Conservation (phyloP, 192 early-diverging fungal species). For the Lobosporangium transversale region DNA sequence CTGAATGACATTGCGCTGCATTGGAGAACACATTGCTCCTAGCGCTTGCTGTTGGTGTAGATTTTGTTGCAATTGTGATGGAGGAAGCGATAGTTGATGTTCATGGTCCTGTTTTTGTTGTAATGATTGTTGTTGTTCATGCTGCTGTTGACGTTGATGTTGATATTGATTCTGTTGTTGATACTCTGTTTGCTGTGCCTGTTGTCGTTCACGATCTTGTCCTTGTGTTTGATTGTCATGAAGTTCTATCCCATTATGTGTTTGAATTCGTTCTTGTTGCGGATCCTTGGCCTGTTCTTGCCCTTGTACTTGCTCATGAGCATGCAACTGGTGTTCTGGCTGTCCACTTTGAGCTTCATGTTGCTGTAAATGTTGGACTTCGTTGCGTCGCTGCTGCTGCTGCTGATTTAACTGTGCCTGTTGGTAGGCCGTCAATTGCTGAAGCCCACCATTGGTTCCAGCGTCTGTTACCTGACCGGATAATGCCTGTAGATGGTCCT, state of each 20-base stretch:
- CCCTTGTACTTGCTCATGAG: no score
- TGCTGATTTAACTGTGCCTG: not conserved
- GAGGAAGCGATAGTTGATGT: slow-evolving; percentile 2
- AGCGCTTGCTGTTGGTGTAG: slow-evolving; percentile 8
- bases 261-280: no score
- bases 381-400: not conserved
- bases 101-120: slow-evolving; percentile 20
- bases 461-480: no score
- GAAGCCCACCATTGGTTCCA: no score
- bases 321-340: no score
- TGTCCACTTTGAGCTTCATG: no score
- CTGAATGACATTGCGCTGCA: not conserved
- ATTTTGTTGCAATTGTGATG: slow-evolving; percentile 2
- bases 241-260: no score
- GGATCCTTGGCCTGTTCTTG: no score
- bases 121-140: slow-evolving; percentile 1
- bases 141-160: slow-evolving; percentile 5
- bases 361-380: not conserved
- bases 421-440: no score
- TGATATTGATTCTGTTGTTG: not conserved
- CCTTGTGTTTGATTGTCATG: no score
- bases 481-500: no score
- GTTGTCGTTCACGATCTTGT: no score
- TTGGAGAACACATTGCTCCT: not conserved
- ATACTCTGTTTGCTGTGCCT: not conserved